A percentile compares a stretch with the other conserved stretches of the same genome.
These are phyloP conservation scores for Suillus cothurnatus DNA, from an alignment of 768 basidiomycete species.

Conservation along the genomic window DNA sequence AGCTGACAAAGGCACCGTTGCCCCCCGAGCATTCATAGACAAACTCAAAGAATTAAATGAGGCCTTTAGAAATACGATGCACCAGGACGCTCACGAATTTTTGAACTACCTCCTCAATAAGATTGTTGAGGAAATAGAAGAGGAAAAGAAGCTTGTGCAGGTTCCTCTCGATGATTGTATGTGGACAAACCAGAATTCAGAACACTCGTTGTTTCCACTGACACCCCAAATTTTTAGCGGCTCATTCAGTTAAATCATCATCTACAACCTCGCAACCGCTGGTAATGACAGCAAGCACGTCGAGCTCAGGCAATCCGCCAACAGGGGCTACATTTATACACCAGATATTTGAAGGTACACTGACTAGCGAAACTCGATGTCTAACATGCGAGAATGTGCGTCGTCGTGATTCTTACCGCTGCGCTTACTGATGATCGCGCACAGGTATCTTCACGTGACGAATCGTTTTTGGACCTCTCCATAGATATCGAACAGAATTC, in stretches of 20 bases:
- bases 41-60: slow-evolving; percentile 94
- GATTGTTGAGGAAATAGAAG: slow-evolving; percentile 91
- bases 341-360: slow-evolving; percentile 86
- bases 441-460: slow-evolving; percentile 90
- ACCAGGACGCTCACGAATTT: slow-evolving; percentile 99
- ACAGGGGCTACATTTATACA: slow-evolving; percentile 80
- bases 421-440: slow-evolving; percentile 16
- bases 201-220: slow-evolving; percentile 3
- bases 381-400: slow-evolving; percentile 95
- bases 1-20: slow-evolving; percentile 78
- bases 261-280: slow-evolving; percentile 47
- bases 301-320: slow-evolving; percentile 49
- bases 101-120: slow-evolving; percentile 91
- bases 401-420: slow-evolving; percentile 17
- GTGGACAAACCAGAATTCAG: slow-evolving; percentile 30
- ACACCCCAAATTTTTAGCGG: slow-evolving; percentile 46
- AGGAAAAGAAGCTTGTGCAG: slow-evolving; percentile 53
- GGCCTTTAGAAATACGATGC: slow-evolving; percentile 86
- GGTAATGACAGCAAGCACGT: slow-evolving; percentile 43
- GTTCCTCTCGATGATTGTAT: slow-evolving; percentile 65
- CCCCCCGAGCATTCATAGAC: slow-evolving; percentile 90
- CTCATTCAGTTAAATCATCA: slow-evolving; percentile 59
- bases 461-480: slow-evolving; percentile 96
- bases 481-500: slow-evolving; percentile 99
- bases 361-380: slow-evolving; percentile 98